phyloP scores from a whole-genome alignment of 2,329 filamentous ascomycete genomes.

The Ophiognomonia clavigignenti-juglandacearum region DNA sequence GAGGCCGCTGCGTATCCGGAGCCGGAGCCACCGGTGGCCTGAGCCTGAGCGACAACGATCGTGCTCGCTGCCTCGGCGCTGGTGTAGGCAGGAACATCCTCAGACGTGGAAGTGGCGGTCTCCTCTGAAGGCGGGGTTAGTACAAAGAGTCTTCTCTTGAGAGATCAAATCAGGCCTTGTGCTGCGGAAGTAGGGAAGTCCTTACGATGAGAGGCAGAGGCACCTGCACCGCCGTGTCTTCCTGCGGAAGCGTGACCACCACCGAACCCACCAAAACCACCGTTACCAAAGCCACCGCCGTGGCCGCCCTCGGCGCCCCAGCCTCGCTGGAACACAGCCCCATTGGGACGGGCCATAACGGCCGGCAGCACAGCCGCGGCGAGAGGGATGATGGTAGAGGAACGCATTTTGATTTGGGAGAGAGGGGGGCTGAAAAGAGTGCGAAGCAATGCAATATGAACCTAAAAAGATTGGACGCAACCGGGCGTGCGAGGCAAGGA shows the following conservation, averaged over 20 bases:
- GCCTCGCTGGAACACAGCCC: conserved; percentile 6
- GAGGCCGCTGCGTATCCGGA: not conserved
- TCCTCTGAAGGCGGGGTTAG: not conserved
- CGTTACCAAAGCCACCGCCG: not conserved
- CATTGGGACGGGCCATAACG: conserved; percentile 3
- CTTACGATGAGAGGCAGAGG: too few relatives aligned
- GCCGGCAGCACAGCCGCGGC: conserved; percentile 10
- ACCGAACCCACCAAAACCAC: conserved; percentile 1
- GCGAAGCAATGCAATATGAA: not conserved
- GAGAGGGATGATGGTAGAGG: not conserved
- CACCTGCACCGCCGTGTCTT: not conserved
- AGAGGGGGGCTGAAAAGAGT: not conserved
- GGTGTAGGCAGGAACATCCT: not conserved
- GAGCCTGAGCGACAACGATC: not conserved
- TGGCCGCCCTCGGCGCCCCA: not conserved
- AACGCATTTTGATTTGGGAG: conserved; percentile 5
- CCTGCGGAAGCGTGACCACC: not conserved
- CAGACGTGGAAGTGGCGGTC: not conserved
- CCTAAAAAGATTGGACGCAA: conserved; percentile 11
- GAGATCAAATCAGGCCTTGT: too few relatives aligned
- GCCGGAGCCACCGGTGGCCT: conserved; percentile 3
- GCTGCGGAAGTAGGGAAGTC: too few relatives aligned
- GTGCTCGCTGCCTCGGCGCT: not conserved
- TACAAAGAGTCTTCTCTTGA: too few relatives aligned
- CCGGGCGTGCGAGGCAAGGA: conserved; percentile 11